These are phyloP conservation scores for Globisporangium paroecandrum DNA, from an alignment of 352 stramenopile genomes.

Conservation along the genomic window DNA sequence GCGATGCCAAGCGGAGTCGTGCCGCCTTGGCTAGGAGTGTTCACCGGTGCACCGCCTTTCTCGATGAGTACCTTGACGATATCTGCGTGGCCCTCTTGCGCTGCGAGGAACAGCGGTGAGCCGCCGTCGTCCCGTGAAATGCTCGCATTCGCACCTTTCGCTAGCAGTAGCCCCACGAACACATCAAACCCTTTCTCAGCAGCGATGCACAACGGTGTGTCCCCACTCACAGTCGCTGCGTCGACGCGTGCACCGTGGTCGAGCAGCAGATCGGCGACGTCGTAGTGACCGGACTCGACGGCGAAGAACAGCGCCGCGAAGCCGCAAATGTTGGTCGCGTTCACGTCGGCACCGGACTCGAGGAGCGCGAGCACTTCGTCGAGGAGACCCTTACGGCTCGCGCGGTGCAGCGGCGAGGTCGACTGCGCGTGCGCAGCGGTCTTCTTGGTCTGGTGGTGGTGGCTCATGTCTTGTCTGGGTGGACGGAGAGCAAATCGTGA, in stretches of 20 bases:
- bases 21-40: conserved; percentile 7
- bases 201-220: conserved; percentile 11
- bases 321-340: conserved; percentile 6
- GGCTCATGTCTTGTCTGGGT: not conserved
- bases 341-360: conserved; percentile 7
- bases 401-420: conserved; percentile 4
- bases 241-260: conserved; percentile 9
- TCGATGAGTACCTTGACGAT: conserved; percentile 1
- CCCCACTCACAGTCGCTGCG: not conserved
- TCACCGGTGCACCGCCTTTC: not conserved
- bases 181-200: conserved; percentile 2
- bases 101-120: conserved; percentile 13
- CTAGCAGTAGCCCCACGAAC: conserved; percentile 5
- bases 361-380: conserved; percentile 9
- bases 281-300: conserved; percentile 1
- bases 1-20: conserved; percentile 10
- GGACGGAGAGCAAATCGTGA: not conserved
- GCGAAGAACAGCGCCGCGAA: conserved; percentile 13
- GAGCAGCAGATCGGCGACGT: conserved; percentile 9
- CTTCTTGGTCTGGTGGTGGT: not conserved
- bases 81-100: conserved; percentile 3
- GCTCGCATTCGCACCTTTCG: conserved; percentile 3
- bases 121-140: not conserved
- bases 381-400: conserved; percentile 5
- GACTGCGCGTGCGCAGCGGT: not conserved